Evolutionary conservation across 208 protist genomes (phyloP), one percentile per base, ranked within the genome.

Genomic region (Vickermania ingenoplastis): DNA sequence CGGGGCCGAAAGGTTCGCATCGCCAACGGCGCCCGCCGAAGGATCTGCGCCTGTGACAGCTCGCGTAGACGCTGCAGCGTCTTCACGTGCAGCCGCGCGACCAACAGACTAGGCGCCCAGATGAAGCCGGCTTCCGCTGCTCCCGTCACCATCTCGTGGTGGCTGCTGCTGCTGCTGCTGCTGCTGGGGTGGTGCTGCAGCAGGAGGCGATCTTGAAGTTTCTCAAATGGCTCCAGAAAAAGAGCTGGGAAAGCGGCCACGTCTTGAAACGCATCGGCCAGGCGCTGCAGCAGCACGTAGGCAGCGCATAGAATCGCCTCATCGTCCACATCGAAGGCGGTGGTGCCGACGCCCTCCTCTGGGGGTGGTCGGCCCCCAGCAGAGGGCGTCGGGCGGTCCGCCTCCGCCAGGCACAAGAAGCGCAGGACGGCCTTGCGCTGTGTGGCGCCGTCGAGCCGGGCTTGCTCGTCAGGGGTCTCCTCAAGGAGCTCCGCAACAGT

Each of bases 1-100:
- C 86, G 82, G 0, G 86, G 86, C 3, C 86, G 82, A 67, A 93
- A 90, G 41, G 67, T 76, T 48, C 86, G 86, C 86, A 93, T 93
- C 17, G 81, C 79, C 2, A 93, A 71, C 13, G 86, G 86, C 1
- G 86, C 80, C 49, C 86, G 82, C 50, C 69, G 65, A 26, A 58
- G 48, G 45, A 77, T 66, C 24, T 71, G 74, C 2, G 49, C 65
- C 14, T 22, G 27, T 7, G 62, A 41, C 22, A 64, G 24, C 41
- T 61, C 62, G 21, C 53, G 25, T 49, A 92, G 29, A 28, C 65
- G 65, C 48, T 53, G 53, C 13, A 63, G 45, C 17, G 87, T 67
- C 1, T 66, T 67, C 36, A 71, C 73, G 68, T 91, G 84, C 17
- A 77, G 76, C 4, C 59, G 57, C 11, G 63, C 75, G 3, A 87